phyloP scores from a whole-genome alignment of 805 yeast species.

The Saturnispora dispora region DNA sequence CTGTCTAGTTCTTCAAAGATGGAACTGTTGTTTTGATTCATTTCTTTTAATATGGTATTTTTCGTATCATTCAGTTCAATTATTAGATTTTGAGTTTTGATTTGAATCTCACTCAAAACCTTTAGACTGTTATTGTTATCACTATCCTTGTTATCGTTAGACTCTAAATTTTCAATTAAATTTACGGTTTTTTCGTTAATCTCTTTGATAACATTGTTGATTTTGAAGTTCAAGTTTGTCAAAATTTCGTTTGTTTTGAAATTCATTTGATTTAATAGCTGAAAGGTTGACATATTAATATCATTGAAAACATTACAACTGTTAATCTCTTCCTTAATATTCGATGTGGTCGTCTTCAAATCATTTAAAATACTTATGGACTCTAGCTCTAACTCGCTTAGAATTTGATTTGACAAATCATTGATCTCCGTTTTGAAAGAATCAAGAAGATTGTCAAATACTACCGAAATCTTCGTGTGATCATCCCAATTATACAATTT shows the following conservation, averaged over 20 bases:
- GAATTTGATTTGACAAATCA: conserved; percentile 19
- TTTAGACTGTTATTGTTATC: not conserved
- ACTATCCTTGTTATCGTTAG: not conserved
- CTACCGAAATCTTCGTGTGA: conserved; percentile 18
- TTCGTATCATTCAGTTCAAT: conserved; percentile 1
- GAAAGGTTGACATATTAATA: conserved; percentile 16
- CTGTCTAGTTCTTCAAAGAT: not conserved
- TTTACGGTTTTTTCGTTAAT: conserved; percentile 7
- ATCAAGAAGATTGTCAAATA: conserved; percentile 13
- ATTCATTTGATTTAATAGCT: conserved; percentile 20
- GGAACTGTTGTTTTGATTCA: not conserved
- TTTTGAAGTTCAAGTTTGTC: conserved; percentile 4
- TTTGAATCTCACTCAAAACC: not conserved
- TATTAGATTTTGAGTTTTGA: not conserved
- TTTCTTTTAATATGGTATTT: not conserved
- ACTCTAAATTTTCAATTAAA: not conserved
- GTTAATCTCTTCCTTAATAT: conserved; percentile 16
- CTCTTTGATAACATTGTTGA: conserved; percentile 7
- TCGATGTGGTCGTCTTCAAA: conserved; percentile 8
- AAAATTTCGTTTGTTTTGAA: conserved; percentile 10
- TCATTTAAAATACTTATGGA: conserved; percentile 20
- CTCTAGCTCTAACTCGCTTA: conserved; percentile 19
- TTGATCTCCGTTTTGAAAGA: conserved; percentile 18
- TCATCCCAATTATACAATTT: conserved; percentile 31
- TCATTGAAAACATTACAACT: conserved; percentile 15